Conservation (phyloP, 768 basidiomycete genomes). For the Leccinum pellstonianum region DNA sequence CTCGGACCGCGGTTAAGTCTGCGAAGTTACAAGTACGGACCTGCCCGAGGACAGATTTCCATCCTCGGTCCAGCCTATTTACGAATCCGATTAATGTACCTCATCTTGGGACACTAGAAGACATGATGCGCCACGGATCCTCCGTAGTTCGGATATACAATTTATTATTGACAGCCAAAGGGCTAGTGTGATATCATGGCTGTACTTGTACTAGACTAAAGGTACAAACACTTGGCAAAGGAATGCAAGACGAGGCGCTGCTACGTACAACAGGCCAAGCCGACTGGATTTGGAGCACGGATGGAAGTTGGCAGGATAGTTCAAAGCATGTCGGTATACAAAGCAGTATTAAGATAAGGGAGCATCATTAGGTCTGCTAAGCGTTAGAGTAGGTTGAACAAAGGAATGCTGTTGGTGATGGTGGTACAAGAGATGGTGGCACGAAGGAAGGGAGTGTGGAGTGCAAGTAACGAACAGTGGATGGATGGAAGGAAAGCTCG, state of each 20-base stretch:
- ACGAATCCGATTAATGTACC: background rate
- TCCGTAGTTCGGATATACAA: background rate
- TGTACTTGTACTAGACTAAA: background rate
- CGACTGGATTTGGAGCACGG: background rate
- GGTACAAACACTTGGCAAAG: background rate
- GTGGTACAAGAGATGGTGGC: conserved; percentile 10
- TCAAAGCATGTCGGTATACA: conserved; percentile 2
- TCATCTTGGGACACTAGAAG: background rate
- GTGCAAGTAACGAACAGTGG: background rate
- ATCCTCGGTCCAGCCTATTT: background rate
- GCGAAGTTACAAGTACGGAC: background rate
- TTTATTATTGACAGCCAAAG: background rate
- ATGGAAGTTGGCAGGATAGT: background rate
- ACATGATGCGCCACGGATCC: conserved; percentile 10
- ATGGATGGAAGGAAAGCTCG: background rate
- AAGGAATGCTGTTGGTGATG: conserved; percentile 11
- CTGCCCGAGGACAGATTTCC: background rate
- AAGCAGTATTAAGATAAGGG: conserved; percentile 2
- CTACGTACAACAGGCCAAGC: background rate
- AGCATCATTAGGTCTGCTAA: background rate
- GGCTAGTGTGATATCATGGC: background rate
- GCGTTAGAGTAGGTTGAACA: conserved; percentile 4
- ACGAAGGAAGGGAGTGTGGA: background rate
- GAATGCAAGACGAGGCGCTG: background rate
- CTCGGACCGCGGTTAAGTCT: background rate